phyloP scores from a whole-genome alignment of 164 flowering plant species.

The Liquidambar formosana region DNA sequence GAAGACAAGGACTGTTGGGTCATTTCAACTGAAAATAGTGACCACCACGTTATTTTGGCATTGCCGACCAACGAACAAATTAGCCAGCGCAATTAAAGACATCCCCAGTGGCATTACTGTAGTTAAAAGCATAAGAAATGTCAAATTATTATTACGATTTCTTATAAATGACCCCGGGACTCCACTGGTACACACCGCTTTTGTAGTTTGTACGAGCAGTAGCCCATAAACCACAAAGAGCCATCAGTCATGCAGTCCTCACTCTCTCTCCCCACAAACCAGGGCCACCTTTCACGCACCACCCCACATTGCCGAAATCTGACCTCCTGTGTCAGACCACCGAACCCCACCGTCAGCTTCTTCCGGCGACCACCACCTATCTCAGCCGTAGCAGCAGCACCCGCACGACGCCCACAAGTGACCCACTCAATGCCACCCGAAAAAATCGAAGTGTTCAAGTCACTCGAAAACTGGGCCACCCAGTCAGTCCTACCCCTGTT shows the following conservation, averaged over 20 bases:
- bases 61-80: no score
- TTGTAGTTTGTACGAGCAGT: no score
- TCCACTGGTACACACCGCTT: not conserved
- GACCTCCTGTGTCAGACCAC: slow-evolving; percentile 3
- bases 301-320: slow-evolving; percentile 1
- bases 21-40: no score
- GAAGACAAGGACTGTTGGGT: no score
- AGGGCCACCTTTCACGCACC: slow-evolving; percentile 10
- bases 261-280: not conserved
- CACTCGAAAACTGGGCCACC: slow-evolving; percentile 48
- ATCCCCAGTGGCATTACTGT: no score
- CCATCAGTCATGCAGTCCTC: slow-evolving; percentile 29
- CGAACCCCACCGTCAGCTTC: no score
- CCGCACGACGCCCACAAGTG: slow-evolving; percentile 16
- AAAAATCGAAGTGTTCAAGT: slow-evolving; percentile 43
- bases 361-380: slow-evolving; percentile 6
- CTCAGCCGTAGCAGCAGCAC: slow-evolving; percentile 18
- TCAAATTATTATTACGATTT: no score
- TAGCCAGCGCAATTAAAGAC: no score
- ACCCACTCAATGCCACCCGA: slow-evolving; percentile 53
- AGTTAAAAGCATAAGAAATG: no score
- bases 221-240: not conserved
- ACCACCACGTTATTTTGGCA: no score
- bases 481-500: slow-evolving; percentile 34
- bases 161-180: not conserved